Conservation (phyloP, 2,329 filamentous ascomycete species). For the Aspergillus flavus region DNA sequence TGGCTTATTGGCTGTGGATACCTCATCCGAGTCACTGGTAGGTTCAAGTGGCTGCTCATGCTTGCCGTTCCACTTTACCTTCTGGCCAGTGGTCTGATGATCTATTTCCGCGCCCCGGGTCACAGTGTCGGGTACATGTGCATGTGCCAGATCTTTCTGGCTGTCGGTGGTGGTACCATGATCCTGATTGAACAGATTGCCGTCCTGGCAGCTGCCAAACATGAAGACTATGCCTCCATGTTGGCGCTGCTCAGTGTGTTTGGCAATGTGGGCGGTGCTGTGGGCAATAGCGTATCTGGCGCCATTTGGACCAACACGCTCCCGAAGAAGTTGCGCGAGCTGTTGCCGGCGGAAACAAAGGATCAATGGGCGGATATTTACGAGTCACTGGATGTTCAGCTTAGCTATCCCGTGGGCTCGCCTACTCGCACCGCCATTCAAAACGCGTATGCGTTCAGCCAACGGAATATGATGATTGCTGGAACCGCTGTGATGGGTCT, state of each 20-base stretch:
- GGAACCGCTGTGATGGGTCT: constrained; percentile 20
- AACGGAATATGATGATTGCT: constrained; percentile 44
- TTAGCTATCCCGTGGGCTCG: constrained; percentile 40
- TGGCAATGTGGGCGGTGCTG: constrained; percentile 34
- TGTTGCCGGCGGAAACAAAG: constrained; percentile 30
- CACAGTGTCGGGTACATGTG: constrained; percentile 53
- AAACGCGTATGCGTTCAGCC: constrained; percentile 48
- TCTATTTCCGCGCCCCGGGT: constrained; percentile 53
- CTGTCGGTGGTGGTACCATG: constrained; percentile 54
- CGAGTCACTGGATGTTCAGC: constrained; percentile 16
- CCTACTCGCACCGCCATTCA: constrained; percentile 46
- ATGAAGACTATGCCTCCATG: constrained; percentile 56
- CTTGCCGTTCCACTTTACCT: constrained; percentile 54
- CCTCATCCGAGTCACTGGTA: constrained; percentile 50
- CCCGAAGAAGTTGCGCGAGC: constrained; percentile 41
- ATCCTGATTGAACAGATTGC: constrained; percentile 57
- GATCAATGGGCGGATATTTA: constrained; percentile 15
- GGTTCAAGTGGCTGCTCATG: constrained; percentile 54
- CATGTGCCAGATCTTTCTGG: constrained; percentile 59
- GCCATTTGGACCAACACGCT: constrained; percentile 40
- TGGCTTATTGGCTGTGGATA: constrained; percentile 57
- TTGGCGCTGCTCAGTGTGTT: constrained; percentile 49
- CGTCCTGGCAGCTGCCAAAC: constrained; percentile 53
- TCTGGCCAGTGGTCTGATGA: constrained; percentile 54
- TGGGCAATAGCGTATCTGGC: constrained; percentile 33